Base-by-base conservation (phyloP, 2,329 filamentous ascomycete genomes). In the Colletotrichum lentis region DNA sequence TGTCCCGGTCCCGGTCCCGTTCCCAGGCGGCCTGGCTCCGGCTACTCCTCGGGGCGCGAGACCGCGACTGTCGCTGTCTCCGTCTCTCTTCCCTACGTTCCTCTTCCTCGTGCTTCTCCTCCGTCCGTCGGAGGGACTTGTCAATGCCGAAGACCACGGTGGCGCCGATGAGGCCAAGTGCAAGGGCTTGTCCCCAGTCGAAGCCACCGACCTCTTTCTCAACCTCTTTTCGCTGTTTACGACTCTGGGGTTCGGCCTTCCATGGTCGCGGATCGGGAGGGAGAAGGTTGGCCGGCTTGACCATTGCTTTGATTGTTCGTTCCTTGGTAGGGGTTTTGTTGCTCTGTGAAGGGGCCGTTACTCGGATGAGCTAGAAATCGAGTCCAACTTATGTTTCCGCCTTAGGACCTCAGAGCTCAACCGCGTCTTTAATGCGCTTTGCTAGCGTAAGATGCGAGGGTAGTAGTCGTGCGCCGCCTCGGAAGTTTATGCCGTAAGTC, bases 201-300 rank as follows among this genome's bases (percentile, higher is more conserved):
- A 82, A 84, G 39, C 77, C 78, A 5, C 70, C 62, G 67, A 75
- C 71, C 37, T 80, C 72, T 71, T 80, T 79, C 64, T 82, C 80
- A 54, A 81, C 69, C 39, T 78, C 69, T 63, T 83, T 81, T 69
- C 78, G 77, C 27, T 43, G 27, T 20, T 72, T 68, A 16, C 80
- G 78, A 56, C 77, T 73, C n/a, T 80, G 75, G 0, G 78, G 76
- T 64, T 82, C 76, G 1, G 79, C 79, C 20, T 74, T 75, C n/a
- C 77, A 78, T 5, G 81, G 79, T 3, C 79, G 72, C 0, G 74
- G 72, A 41, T 78, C 75, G 1, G 73, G 73, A 2, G 66, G 66
- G 11, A 66, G 75, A 71, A 54, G 74, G 55, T 64, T 69, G 14
- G 50, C 69, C 24, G 66, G 49, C 55, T 66, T 69, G 43, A 69